phyloP scores from a whole-genome alignment of 768 basidiomycete species.

The Naganishia friedmannii region DNA sequence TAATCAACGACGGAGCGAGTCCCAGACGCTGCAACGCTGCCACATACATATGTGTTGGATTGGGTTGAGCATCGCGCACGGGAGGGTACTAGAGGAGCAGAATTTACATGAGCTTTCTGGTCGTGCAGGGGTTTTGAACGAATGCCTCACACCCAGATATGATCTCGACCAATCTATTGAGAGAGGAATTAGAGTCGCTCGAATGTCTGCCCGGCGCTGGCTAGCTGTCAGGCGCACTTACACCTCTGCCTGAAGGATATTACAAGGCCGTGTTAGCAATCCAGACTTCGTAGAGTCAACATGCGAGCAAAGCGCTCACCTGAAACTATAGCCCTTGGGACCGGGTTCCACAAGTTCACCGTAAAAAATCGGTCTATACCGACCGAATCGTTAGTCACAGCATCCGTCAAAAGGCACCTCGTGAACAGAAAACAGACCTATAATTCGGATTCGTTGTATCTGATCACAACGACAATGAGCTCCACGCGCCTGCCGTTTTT shows the following conservation, averaged over 20 bases:
- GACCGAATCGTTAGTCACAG: not conserved
- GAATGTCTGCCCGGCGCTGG: not conserved
- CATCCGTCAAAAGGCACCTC: not conserved
- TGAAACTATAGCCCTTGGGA: conserved; percentile 66
- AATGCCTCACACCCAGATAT: conserved; percentile 41
- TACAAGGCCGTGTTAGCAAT: not conserved
- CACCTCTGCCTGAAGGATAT: conserved; percentile 65
- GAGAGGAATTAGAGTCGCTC: not conserved
- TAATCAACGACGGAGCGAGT: conserved; percentile 65
- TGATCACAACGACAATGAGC: not conserved
- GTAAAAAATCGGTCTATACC: conserved; percentile 58
- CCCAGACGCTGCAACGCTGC: conserved; percentile 74
- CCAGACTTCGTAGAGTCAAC: not conserved
- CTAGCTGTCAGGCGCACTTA: conserved; percentile 26
- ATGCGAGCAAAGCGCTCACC: conserved; percentile 54
- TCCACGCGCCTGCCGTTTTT: not conserved
- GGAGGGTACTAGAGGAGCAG: conserved; percentile 65
- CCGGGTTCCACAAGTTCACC: conserved; percentile 75
- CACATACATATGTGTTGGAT: conserved; percentile 82
- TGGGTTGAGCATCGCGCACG: conserved; percentile 76
- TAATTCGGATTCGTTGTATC: conserved; percentile 52
- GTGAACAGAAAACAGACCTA: conserved; percentile 28
- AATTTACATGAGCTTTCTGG: conserved; percentile 66
- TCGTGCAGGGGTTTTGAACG: conserved; percentile 33
- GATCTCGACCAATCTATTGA: conserved; percentile 61